phyloP scores from a whole-genome alignment of 2,329 filamentous ascomycete genomes.

The Neopestalotiopsis sp. region DNA sequence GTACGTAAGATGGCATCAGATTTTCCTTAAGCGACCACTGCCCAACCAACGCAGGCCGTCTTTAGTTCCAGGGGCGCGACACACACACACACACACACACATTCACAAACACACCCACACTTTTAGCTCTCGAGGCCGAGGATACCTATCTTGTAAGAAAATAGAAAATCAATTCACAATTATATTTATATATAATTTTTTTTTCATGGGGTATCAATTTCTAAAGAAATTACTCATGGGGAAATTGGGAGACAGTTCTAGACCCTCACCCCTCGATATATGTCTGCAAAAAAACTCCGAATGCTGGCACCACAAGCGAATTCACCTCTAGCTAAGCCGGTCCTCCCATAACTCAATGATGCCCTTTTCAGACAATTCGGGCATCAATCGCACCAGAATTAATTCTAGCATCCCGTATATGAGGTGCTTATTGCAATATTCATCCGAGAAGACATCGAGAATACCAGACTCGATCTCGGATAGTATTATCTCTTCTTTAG shows the following conservation, averaged over 20 bases:
- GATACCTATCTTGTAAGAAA: no score
- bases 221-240: not conserved
- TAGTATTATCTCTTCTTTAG: constrained; percentile 53
- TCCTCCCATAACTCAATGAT: constrained; percentile 76
- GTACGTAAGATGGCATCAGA: no score
- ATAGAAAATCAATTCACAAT: no score
- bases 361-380: constrained; percentile 78
- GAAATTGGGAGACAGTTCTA: not conserved
- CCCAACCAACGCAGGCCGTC: no score
- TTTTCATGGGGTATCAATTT: no score
- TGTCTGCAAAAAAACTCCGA: not conserved
- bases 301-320: not conserved
- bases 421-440: constrained; percentile 92
- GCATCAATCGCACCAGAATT: constrained; percentile 79
- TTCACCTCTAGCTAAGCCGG: constrained; percentile 52
- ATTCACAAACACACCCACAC: no score
- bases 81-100: no score
- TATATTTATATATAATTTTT: no score
- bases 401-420: constrained; percentile 84
- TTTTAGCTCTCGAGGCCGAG: no score
- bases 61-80: no score
- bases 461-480: constrained; percentile 66
- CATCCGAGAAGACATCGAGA: constrained; percentile 77
- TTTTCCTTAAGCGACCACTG: no score
- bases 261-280: not conserved